Conservation (phyloP, 164 flowering plant genomes). For the Stephania japonica region DNA sequence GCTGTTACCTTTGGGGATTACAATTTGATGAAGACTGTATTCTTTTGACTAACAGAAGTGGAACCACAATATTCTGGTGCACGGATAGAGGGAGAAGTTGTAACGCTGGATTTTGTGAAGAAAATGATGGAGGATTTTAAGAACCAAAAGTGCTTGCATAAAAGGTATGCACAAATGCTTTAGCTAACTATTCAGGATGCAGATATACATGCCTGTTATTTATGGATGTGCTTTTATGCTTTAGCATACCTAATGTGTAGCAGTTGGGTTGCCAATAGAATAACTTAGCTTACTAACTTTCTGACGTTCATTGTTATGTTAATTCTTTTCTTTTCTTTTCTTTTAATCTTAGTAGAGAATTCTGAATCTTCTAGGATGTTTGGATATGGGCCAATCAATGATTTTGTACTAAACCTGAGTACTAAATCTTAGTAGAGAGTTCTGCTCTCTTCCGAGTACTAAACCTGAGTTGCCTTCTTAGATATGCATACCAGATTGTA, state of each 20-base stretch:
- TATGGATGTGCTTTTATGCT: background rate
- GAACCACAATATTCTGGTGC: constrained; percentile 96
- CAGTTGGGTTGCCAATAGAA: background rate
- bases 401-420: too few relatives aligned
- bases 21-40: background rate
- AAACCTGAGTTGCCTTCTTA: constrained; percentile 20
- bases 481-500: constrained; percentile 92
- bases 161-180: constrained; percentile 38
- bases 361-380: background rate
- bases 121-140: constrained; percentile 97
- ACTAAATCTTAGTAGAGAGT: too few relatives aligned
- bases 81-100: constrained; percentile 81
- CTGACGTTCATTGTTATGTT: background rate
- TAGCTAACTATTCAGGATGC: background rate
- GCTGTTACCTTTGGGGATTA: background rate
- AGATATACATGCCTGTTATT: background rate
- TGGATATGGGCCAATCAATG: background rate
- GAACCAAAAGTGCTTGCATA: constrained; percentile 78
- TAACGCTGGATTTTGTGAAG: constrained; percentile 89
- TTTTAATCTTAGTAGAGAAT: background rate
- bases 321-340: background rate
- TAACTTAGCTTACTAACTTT: background rate
- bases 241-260: background rate
- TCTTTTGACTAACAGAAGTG: constrained; percentile 48
- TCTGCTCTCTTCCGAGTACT: background rate